A percentile compares a stretch with the other conserved stretches of the same genome.
Conservation (phyloP, 139 green algal species). For the Yamagishiella unicocca region DNA sequence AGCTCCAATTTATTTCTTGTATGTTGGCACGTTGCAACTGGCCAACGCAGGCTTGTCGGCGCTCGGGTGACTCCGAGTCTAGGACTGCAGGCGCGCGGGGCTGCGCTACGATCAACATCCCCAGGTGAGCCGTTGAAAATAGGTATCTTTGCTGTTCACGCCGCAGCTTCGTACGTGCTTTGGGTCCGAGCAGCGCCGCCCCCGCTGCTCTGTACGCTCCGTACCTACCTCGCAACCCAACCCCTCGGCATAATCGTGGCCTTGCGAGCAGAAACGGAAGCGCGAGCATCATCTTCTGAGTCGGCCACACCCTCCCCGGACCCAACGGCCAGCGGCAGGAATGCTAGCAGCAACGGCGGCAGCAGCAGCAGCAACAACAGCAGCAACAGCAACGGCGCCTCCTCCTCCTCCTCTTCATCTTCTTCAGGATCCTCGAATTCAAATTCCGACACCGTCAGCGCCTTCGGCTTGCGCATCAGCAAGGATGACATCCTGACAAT, state of each 20-base stretch:
- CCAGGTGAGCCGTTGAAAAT: neutral
- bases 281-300: neutral
- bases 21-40: too few species aligned
- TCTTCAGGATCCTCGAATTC: neutral
- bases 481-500: slow-evolving; percentile 94
- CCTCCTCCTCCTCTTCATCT: neutral
- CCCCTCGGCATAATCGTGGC: too few species aligned
- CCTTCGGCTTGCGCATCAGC: slow-evolving; percentile 71
- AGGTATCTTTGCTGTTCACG: too few species aligned
- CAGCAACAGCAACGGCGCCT: neutral
- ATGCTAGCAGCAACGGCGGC: slow-evolving; percentile 1
- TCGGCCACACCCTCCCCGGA: neutral
- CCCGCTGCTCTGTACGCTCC: too few species aligned
- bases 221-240: too few species aligned
- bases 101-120: slow-evolving; percentile 1
- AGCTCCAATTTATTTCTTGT: too few species aligned
- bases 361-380: neutral
- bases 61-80: neutral
- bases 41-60: slow-evolving; percentile 1
- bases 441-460: neutral
- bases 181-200: too few species aligned
- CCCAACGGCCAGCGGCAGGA: neutral
- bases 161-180: too few species aligned
- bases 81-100: neutral
- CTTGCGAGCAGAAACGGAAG: neutral